Evolutionary conservation across 1,284 basidiomycete genomes (phyloP).

Genomic region (Malassezia arunalokei): DNA sequence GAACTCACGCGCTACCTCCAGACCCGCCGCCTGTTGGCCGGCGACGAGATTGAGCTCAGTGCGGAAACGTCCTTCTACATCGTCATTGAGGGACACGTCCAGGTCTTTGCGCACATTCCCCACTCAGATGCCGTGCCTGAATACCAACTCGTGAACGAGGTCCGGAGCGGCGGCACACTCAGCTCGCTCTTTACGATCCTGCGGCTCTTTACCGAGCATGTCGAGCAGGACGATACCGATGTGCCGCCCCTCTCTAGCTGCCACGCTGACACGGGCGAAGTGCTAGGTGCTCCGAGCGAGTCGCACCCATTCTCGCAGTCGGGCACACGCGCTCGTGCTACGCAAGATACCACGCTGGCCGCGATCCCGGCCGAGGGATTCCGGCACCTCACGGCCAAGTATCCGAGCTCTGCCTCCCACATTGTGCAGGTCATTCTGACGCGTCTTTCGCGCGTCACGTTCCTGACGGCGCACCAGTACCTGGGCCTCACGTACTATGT

Average conservation of each 20-base stretch:
- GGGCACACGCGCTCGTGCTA: background rate
- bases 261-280: background rate
- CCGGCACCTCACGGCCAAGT: conserved; percentile 74
- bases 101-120: conserved; percentile 38
- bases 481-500: conserved; percentile 90
- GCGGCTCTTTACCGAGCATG: conserved; percentile 87
- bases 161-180: conserved; percentile 56
- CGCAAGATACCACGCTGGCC: conserved; percentile 83
- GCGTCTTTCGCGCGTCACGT: conserved; percentile 89
- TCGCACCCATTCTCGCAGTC: conserved; percentile 60
- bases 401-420: conserved; percentile 88
- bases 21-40: conserved; percentile 39
- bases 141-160: conserved; percentile 44
- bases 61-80: conserved; percentile 43
- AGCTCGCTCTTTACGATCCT: conserved; percentile 93
- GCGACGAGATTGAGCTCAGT: conserved; percentile 40
- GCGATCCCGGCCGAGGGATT: conserved; percentile 98
- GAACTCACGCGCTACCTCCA: conserved; percentile 44
- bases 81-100: conserved; percentile 43
- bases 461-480: conserved; percentile 86
- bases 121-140: conserved; percentile 13
- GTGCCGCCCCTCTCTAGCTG: background rate
- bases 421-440: conserved; percentile 96
- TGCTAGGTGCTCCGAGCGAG: conserved; percentile 48
- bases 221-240: conserved; percentile 55